These are phyloP conservation scores for Suillus paluster DNA, from an alignment of 768 basidiomycete species.

Conservation along the genomic window DNA sequence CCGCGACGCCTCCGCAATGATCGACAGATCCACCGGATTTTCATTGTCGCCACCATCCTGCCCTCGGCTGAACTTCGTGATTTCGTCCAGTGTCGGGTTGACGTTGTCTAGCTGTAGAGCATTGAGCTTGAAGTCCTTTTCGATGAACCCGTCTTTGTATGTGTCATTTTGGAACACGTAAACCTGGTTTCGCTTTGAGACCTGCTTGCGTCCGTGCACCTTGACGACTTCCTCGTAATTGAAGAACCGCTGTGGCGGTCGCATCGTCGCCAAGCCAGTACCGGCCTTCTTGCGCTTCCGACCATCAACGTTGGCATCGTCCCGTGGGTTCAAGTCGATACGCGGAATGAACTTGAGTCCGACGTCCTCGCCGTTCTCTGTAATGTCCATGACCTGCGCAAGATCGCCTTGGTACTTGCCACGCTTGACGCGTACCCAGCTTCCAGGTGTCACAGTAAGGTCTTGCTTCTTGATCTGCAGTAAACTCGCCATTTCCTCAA, in stretches of 20 bases:
- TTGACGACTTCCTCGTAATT: slow-evolving; percentile 91
- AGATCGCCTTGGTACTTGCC: slow-evolving; percentile 95
- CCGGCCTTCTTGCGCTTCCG: slow-evolving; percentile 80
- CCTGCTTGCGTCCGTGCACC: slow-evolving; percentile 79
- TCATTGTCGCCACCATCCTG: slow-evolving; percentile 73
- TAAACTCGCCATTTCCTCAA: slow-evolving; percentile 97
- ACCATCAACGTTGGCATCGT: slow-evolving; percentile 67
- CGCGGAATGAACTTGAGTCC: slow-evolving; percentile 96
- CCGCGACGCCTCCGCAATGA: slow-evolving; percentile 90
- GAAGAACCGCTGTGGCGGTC: slow-evolving; percentile 92
- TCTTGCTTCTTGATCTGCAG: slow-evolving; percentile 97
- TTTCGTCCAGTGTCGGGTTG: slow-evolving; percentile 95
- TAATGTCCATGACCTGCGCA: slow-evolving; percentile 93
- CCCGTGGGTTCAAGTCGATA: slow-evolving; percentile 92
- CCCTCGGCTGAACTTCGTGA: slow-evolving; percentile 84
- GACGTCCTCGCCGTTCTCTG: slow-evolving; percentile 91
- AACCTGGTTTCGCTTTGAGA: slow-evolving; percentile 72
- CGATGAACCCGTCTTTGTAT: slow-evolving; percentile 92
- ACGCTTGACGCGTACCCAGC: slow-evolving; percentile 94
- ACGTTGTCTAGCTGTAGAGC: slow-evolving; percentile 85
- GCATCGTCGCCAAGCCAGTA: slow-evolving; percentile 55
- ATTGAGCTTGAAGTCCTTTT: slow-evolving; percentile 91
- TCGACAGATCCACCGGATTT: slow-evolving; percentile 79
- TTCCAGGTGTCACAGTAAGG: slow-evolving; percentile 78
- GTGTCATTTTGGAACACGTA: slow-evolving; percentile 93